These are phyloP conservation scores for Aspergillus novoparasiticus DNA, from an alignment of 2,329 filamentous ascomycete genomes.

Conservation along the genomic window DNA sequence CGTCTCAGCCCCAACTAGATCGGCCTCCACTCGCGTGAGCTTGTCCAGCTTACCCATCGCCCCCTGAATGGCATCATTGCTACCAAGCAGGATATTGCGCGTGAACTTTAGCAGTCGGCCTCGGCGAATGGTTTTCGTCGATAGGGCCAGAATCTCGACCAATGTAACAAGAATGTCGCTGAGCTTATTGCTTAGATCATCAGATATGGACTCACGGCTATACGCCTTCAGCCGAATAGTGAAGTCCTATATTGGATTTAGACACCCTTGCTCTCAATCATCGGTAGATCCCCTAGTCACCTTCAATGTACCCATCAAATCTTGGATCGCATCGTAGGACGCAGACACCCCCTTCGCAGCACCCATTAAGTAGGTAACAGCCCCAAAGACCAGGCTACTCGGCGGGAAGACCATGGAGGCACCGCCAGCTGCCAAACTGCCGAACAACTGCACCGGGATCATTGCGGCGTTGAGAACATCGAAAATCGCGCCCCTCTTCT, in stretches of 20 bases:
- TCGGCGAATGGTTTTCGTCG: constrained; percentile 45
- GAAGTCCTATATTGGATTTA: constrained; percentile 9
- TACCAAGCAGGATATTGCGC: constrained; percentile 45
- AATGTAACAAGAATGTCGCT: constrained; percentile 47
- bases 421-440: constrained; percentile 13
- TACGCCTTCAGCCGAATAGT: constrained; percentile 14
- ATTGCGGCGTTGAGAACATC: constrained; percentile 9
- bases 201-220: constrained; percentile 7
- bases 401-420: constrained; percentile 16
- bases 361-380: constrained; percentile 47
- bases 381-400: constrained; percentile 36
- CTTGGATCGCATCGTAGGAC: constrained; percentile 50
- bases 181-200: constrained; percentile 37
- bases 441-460: constrained; percentile 14
- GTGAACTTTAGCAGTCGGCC: constrained; percentile 47
- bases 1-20: constrained; percentile 44
- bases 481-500: constrained; percentile 15
- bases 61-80: constrained; percentile 44
- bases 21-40: constrained; percentile 47
- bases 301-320: constrained; percentile 43
- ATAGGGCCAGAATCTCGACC: constrained; percentile 50
- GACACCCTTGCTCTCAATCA: neutral
- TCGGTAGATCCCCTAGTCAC: neutral
- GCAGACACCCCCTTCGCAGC: constrained; percentile 51
- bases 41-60: constrained; percentile 45